phyloP scores from a whole-genome alignment of 768 basidiomycete genomes.

The Mrakia frigida region DNA sequence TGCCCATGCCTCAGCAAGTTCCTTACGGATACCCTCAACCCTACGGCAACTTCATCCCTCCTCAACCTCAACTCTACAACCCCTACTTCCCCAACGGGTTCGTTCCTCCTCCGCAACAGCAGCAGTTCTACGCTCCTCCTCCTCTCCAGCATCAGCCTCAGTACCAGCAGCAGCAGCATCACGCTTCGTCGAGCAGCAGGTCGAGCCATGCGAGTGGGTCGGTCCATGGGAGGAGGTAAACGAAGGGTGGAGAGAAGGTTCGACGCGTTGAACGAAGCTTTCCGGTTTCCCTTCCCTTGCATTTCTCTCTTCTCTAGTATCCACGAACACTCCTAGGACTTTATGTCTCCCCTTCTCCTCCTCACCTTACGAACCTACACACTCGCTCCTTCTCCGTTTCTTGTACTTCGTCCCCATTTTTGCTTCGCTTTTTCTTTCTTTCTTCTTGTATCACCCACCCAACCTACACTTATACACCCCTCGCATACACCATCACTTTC shows the following conservation, averaged over 20 bases:
- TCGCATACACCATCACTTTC: too few relatives aligned
- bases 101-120: background rate
- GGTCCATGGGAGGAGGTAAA: background rate
- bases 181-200: background rate
- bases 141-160: background rate
- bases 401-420: background rate
- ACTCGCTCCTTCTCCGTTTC: background rate
- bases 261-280: background rate
- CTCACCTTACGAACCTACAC: background rate
- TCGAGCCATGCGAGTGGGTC: background rate
- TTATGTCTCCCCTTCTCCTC: too few relatives aligned
- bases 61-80: background rate
- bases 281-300: background rate
- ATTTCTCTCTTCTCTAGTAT: background rate
- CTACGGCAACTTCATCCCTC: background rate
- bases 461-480: too few relatives aligned
- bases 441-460: too few relatives aligned
- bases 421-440: background rate
- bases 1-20: background rate
- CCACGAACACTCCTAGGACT: background rate
- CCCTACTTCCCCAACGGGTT: conserved; percentile 12
- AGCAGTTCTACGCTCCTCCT: conserved; percentile 7
- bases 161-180: too few relatives aligned
- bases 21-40: conserved; percentile 3
- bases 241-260: background rate